phyloP scores from a whole-genome alignment of 139 green algal species.

The Chlorella sp. region DNA sequence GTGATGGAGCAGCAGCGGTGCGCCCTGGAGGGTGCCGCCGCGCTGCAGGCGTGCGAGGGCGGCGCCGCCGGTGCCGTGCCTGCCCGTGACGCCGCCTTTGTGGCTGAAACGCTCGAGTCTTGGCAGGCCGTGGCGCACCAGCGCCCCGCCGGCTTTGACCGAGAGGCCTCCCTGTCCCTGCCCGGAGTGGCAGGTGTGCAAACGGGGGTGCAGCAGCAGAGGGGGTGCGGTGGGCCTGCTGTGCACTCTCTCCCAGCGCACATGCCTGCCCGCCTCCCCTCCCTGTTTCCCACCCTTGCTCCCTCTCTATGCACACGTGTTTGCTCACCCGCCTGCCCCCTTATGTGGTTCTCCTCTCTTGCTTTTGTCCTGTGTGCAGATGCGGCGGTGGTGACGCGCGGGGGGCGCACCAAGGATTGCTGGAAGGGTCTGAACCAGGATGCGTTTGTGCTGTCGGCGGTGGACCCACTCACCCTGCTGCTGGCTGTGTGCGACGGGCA shows the following conservation, averaged over 20 bases:
- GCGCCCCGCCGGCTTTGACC: slow-evolving; percentile 5
- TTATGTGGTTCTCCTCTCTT: too few relatives aligned
- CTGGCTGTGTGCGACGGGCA: slow-evolving; percentile 5
- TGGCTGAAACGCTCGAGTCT: not conserved
- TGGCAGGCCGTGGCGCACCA: not conserved
- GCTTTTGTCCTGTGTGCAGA: not conserved
- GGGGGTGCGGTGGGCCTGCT: too few relatives aligned
- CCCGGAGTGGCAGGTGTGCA: not conserved
- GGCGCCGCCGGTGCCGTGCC: not conserved
- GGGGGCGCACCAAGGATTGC: not conserved
- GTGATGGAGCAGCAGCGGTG: not conserved
- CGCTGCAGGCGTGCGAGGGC: not conserved
- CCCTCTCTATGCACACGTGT: too few relatives aligned
- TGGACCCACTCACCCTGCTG: not conserved
- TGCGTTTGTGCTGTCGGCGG: not conserved
- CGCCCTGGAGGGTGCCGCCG: too few relatives aligned
- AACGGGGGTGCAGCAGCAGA: too few relatives aligned
- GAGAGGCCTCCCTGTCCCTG: not conserved
- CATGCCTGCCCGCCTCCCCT: too few relatives aligned
- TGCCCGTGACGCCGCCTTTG: not conserved
- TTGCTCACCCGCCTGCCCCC: too few relatives aligned
- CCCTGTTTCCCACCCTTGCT: too few relatives aligned
- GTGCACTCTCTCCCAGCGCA: too few relatives aligned
- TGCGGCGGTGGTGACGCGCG: slow-evolving; percentile 1
- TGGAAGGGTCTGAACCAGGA: slow-evolving; percentile 25